These are phyloP conservation scores for Capsicum baccatum DNA, from an alignment of 257 asterid species.

Conservation along the genomic window DNA sequence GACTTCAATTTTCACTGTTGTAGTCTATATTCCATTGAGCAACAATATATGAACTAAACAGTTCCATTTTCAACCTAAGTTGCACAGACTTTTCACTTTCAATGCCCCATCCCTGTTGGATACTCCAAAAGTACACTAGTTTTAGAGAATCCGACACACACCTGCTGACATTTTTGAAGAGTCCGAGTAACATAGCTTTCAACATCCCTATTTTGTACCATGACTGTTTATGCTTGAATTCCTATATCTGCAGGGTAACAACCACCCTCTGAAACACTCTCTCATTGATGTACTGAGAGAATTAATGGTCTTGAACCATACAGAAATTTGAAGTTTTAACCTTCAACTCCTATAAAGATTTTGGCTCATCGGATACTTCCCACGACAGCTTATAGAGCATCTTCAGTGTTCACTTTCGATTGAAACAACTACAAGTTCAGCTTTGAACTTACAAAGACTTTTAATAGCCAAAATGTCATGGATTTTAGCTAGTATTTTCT, in stretches of 20 bases:
- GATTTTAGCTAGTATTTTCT: constrained; percentile 12
- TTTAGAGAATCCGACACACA: too few relatives aligned
- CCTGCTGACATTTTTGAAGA: too few relatives aligned
- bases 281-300: constrained; percentile 5
- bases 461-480: not conserved
- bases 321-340: not conserved
- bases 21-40: not conserved
- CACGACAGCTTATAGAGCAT: not conserved
- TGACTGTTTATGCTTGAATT: not conserved
- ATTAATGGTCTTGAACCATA: not conserved
- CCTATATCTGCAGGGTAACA: not conserved
- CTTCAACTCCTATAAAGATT: not conserved
- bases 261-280: not conserved
- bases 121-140: too few relatives aligned
- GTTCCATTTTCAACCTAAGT: not conserved
- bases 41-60: constrained; percentile 1
- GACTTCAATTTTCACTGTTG: constrained; percentile 4
- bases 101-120: too few relatives aligned
- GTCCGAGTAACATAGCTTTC: not conserved
- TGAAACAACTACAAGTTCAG: not conserved
- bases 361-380: constrained; percentile 20
- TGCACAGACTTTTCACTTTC: too few relatives aligned
- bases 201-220: not conserved
- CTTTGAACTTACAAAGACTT: constrained; percentile 1
- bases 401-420: not conserved